Conservation (phyloP, 139 green algal species). For the Asterochloris sp. region DNA sequence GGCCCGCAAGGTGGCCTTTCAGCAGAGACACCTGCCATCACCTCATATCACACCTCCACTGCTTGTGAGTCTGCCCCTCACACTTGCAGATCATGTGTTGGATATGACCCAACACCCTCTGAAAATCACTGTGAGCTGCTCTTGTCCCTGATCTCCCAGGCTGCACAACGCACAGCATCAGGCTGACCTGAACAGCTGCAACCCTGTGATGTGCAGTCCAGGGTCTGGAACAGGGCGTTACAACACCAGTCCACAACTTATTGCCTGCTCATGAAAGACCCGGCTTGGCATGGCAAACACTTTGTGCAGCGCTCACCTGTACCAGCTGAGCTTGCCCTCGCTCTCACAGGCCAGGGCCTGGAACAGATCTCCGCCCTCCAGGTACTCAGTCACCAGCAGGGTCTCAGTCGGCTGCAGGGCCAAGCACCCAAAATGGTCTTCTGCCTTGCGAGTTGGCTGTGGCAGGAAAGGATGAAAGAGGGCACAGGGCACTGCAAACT, state of each 20-base stretch:
- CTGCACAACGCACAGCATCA: neutral
- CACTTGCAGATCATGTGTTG: too few relatives aligned
- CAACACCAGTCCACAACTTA: neutral
- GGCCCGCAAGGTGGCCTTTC: neutral
- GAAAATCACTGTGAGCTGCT: neutral
- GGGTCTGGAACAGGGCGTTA: neutral
- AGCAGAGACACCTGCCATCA: neutral
- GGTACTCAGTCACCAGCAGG: constrained; percentile 45
- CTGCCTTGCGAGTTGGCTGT: too few relatives aligned
- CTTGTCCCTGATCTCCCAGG: neutral
- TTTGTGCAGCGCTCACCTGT: neutral
- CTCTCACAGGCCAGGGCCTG: constrained; percentile 13
- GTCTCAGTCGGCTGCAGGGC: constrained; percentile 25
- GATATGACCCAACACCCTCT: too few relatives aligned
- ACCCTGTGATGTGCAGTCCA: too few relatives aligned
- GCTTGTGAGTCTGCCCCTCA: too few relatives aligned
- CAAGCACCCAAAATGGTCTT: neutral
- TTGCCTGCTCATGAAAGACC: neutral
- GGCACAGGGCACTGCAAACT: too few relatives aligned
- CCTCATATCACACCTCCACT: neutral
- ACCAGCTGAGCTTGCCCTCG: constrained; percentile 13
- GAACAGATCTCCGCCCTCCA: constrained; percentile 44
- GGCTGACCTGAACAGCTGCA: neutral
- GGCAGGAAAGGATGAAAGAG: too few relatives aligned
- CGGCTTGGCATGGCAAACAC: neutral